Evolutionary conservation across 202 grass and related monocot genomes (phyloP), one percentile per base, ranked within the genome.

Genomic region (Saccharum hybrid): DNA sequence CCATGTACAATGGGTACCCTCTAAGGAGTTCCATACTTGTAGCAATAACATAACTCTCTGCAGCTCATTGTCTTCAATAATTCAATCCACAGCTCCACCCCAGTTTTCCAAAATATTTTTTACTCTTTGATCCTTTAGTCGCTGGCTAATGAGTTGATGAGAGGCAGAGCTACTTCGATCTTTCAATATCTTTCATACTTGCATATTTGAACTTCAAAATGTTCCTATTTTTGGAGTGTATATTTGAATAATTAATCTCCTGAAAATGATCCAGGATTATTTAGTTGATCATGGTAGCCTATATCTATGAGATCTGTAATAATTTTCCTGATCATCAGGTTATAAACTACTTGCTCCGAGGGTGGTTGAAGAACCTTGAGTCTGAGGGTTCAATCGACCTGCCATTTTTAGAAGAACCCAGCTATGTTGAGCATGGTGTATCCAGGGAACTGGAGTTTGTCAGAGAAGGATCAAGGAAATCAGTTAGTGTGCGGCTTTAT

Each of bases 291-390:
- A 49, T 64, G 16, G 31, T 26, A 33, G 19, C 82, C 82, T 48
- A 34, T 76, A 11, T 28, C 12, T 38, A 26, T 36, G 1, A 54
- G 19, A 15, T 22, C 49, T 83, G 19, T 71, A 81, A n/a, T 60
- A 68, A 16, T 84, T 68, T 66, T 45, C 0, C 19, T 39, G 22
- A 71, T 90, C 62, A 40, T 59, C 61, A 98, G 92, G 96, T 96
- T 43, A 81, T 99, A 72, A 99, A 99, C 71, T 99, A 90, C 80
- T 86, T 96, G 56, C 86, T 96, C 39, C 88, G 96, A 45, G 96
- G 96, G 45, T 99, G 96, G 93, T 84, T 96, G 72, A 92, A 91
- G 79, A 99, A 92, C 74, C 89, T 99, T 19, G 96, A 99, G 65
- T 99, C 96, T 4, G 77, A 88, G 9, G 93, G 93, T 61, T 86